A percentile compares a stretch with the other conserved stretches of the same genome.
Evolutionary conservation across 192 early-diverging fungal species (phyloP).

Genomic region (Gigaspora rosea): DNA sequence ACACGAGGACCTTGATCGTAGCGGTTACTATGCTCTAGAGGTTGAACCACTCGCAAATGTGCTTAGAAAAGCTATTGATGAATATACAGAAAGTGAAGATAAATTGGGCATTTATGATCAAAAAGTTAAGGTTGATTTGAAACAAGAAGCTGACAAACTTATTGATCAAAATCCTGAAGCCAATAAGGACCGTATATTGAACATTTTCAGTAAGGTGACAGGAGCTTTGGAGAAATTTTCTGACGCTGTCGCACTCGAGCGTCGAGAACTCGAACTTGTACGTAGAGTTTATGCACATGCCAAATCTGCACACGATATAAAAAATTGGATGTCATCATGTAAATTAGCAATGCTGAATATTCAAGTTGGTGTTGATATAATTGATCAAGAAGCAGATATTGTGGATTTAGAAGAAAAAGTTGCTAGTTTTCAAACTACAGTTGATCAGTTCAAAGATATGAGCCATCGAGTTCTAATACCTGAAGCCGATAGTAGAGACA

Average conservation of each 20-base stretch:
- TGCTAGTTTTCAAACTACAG: background rate
- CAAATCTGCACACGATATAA: slow-evolving; percentile 45
- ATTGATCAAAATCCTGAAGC: slow-evolving; percentile 17
- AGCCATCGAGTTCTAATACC: slow-evolving; percentile 6
- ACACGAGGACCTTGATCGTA: slow-evolving; percentile 23
- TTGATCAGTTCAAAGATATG: slow-evolving; percentile 20
- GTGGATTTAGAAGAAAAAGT: slow-evolving; percentile 14
- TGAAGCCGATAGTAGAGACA: background rate
- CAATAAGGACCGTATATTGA: slow-evolving; percentile 24
- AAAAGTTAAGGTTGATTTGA: slow-evolving; percentile 21
- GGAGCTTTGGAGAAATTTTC: slow-evolving; percentile 19
- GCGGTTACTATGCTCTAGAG: slow-evolving; percentile 25
- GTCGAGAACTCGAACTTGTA: slow-evolving; percentile 33
- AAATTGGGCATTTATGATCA: slow-evolving; percentile 9
- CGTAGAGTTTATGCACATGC: slow-evolving; percentile 41
- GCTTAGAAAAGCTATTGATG: slow-evolving; percentile 7
- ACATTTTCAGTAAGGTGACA: slow-evolving; percentile 22
- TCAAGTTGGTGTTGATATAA: slow-evolving; percentile 2
- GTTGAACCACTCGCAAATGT: background rate
- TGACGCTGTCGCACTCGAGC: slow-evolving; percentile 10
- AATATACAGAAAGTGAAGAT: slow-evolving; percentile 12
- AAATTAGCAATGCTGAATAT: slow-evolving; percentile 20
- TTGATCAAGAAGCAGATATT: slow-evolving; percentile 28
- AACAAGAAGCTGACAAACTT: slow-evolving; percentile 24
- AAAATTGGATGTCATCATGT: slow-evolving; percentile 42